Evolutionary conservation across 2,329 filamentous ascomycete species (phyloP), one percentile per base, ranked within the genome.

Genomic region (Atkinsonella texensis): DNA sequence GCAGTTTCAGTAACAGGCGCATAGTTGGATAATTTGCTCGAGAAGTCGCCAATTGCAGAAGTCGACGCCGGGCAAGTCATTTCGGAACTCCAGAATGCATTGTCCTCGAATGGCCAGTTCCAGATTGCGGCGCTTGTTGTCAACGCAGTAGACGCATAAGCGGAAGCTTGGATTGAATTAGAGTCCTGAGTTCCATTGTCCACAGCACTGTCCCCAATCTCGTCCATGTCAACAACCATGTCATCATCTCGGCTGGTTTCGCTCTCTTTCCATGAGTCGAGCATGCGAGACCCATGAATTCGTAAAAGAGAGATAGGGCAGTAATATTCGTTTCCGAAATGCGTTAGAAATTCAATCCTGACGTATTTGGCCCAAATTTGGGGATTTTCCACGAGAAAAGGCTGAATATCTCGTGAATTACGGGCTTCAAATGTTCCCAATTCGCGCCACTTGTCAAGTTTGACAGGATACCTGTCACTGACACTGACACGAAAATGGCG

Each of bases 281-380:
- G 81, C 83, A 98, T 86, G 73, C 95, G 93, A 0, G 91, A 95
- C 7, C 93, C 93, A 67, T 98, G 93, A 5, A 98, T 86, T 51
- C 93, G 81, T 50, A 98, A 74, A 17, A 98, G 70, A 54, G 91
- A 96, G 15, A 98, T 73, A 0, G 93, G 93, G 62, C 93, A 98
- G 65, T 95, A 98, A 65, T 87, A 98, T 65, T 98, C 93, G 59
- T 90, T 95, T 9, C 93, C 93, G 65, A 91, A 98, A 65, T 98
- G 91, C 4, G 83, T 89, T 47, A 97, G 66, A 57, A 97, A 93
- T 63, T 98, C 93, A 53, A 98, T 82, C 23, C 89, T 82, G 42
- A 98, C 69, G 68, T 97, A 98, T 56, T 91, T 83, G 43, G 93
- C 90, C 86, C 89, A 98, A 46, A 97, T 97, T 55, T 93, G 81